phyloP scores from a whole-genome alignment of 73 alveolate species.

The Stentor coeruleus region DNA sequence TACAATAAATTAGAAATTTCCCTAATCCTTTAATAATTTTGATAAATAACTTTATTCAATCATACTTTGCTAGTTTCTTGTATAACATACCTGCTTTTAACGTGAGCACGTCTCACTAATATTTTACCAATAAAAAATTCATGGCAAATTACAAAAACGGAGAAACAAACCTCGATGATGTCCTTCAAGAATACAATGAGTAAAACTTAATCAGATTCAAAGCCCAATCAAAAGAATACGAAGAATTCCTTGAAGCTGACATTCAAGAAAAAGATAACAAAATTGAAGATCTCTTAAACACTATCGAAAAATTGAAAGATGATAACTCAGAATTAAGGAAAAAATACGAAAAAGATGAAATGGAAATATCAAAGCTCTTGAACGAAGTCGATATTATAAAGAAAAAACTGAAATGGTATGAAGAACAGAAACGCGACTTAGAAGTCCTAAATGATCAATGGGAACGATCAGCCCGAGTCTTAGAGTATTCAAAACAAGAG shows the following conservation, averaged over 20 bases:
- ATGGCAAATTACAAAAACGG: too few species aligned
- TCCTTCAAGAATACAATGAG: neutral
- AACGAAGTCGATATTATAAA: neutral
- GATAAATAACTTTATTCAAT: too few species aligned
- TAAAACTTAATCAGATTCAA: neutral
- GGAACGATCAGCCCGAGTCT: neutral
- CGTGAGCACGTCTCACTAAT: too few species aligned
- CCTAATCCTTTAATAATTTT: too few species aligned
- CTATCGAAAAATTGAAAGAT: too few species aligned
- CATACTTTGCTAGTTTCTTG: too few species aligned
- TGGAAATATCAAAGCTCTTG: neutral
- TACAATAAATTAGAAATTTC: too few species aligned
- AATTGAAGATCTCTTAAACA: neutral
- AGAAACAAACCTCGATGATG: too few species aligned
- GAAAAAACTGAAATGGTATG: neutral
- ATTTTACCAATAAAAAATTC: too few species aligned
- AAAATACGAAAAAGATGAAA: too few species aligned
- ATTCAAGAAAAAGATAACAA: neutral
- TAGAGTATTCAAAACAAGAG: neutral
- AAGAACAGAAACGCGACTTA: neutral
- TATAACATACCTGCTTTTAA: too few species aligned
- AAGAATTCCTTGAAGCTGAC: slow-evolving; percentile 5
- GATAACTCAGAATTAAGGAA: too few species aligned
- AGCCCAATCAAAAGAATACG: slow-evolving; percentile 2
- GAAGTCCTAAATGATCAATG: neutral